Evolutionary conservation across 352 stramenopile species (phyloP).

Genomic region (Globisporangium iwayamae): DNA sequence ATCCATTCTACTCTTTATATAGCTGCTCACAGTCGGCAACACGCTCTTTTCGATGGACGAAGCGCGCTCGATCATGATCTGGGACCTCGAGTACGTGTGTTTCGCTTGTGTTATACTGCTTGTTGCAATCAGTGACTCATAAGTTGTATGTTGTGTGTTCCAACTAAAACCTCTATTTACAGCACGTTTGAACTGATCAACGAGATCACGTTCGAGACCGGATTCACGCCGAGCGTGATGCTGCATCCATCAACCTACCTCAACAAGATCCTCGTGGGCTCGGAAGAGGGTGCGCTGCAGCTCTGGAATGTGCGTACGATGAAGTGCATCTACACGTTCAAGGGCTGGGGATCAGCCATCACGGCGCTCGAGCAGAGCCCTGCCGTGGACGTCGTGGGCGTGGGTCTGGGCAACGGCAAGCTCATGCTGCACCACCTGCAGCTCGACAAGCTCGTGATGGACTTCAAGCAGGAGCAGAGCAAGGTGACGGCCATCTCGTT

Average conservation of each 20-base stretch:
- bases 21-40: slow-evolving; percentile 54
- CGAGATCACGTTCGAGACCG: slow-evolving; percentile 41
- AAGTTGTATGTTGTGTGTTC: slow-evolving; percentile 14
- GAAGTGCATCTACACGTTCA: slow-evolving; percentile 88
- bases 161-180: not conserved
- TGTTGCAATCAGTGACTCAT: slow-evolving; percentile 2
- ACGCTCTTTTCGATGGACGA: slow-evolving; percentile 76
- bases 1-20: not conserved
- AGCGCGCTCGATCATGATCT: slow-evolving; percentile 44
- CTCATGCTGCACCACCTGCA: slow-evolving; percentile 88
- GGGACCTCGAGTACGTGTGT: slow-evolving; percentile 52
- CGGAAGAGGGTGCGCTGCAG: slow-evolving; percentile 72
- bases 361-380: slow-evolving; percentile 83
- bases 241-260: slow-evolving; percentile 92
- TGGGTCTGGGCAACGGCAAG: slow-evolving; percentile 78
- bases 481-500: slow-evolving; percentile 87
- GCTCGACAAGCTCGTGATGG: slow-evolving; percentile 77
- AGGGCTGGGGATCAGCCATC: slow-evolving; percentile 61
- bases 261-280: slow-evolving; percentile 93
- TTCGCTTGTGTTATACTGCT: not conserved
- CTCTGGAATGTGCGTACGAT: slow-evolving; percentile 91
- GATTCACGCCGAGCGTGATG: slow-evolving; percentile 73
- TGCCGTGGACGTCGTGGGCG: slow-evolving; percentile 85
- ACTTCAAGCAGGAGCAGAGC: slow-evolving; percentile 76
- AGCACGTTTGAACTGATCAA: slow-evolving; percentile 60